Evolutionary conservation across 495 filamentous ascomycete genomes (phyloP).

Genomic region (Aspergillus leporis): DNA sequence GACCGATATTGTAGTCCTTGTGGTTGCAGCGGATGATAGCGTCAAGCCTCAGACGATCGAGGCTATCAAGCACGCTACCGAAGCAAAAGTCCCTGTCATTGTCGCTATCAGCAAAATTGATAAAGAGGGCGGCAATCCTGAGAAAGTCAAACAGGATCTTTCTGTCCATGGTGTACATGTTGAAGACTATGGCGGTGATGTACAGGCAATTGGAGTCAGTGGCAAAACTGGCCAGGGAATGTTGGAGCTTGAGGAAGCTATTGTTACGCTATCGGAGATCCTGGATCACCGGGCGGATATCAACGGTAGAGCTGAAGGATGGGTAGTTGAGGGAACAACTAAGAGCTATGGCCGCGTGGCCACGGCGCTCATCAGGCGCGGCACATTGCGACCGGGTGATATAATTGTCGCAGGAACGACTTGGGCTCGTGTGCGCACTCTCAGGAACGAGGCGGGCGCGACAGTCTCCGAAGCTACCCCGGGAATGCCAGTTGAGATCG

Average conservation of each 20-base stretch:
- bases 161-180: slow-evolving; percentile 83
- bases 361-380: slow-evolving; percentile 83
- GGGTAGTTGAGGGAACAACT: slow-evolving; percentile 91
- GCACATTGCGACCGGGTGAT: slow-evolving; percentile 79
- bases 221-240: slow-evolving; percentile 95
- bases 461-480: slow-evolving; percentile 74
- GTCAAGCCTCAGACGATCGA: slow-evolving; percentile 98
- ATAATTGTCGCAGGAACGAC: slow-evolving; percentile 84
- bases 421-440: slow-evolving; percentile 77
- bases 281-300: slow-evolving; percentile 83
- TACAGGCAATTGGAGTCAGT: slow-evolving; percentile 85
- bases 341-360: slow-evolving; percentile 85
- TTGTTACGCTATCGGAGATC: slow-evolving; percentile 79
- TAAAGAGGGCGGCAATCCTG: slow-evolving; percentile 74
- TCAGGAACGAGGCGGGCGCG: slow-evolving; percentile 82
- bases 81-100: slow-evolving; percentile 91
- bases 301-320: slow-evolving; percentile 81
- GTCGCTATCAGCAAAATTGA: slow-evolving; percentile 99
- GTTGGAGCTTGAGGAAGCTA: slow-evolving; percentile 87
- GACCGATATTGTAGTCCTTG: slow-evolving; percentile 94
- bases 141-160: slow-evolving; percentile 86
- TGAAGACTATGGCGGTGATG: slow-evolving; percentile 94
- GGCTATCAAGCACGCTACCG: slow-evolving; percentile 89
- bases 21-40: slow-evolving; percentile 95
- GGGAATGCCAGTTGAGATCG: slow-evolving; percentile 85